Base-by-base conservation (phyloP, 2,329 filamentous ascomycete genomes). In the Zymoseptoria crescenta region DNA sequence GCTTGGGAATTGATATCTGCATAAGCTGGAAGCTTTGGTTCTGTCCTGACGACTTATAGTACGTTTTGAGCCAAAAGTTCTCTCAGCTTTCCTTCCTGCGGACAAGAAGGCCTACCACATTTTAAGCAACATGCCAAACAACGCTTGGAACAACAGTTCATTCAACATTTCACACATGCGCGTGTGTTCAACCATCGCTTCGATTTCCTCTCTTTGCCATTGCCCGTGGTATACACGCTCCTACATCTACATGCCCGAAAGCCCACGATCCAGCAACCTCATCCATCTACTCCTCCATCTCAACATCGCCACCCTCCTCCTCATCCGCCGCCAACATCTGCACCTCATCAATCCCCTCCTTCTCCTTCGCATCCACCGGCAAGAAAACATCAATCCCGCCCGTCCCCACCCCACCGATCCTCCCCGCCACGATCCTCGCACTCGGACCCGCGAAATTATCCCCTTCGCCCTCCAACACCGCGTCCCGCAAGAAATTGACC, bases 401-500 rank as follows among this genome's bases (percentile, higher is more conserved):
- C 1, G 94, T 99, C 54, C 94, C 94, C 60, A 95, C 85, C 65
- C 83, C 88, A 54, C 90, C 88, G 61, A 94, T 79, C 69, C 85
- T 84, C 16, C 95, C 94, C 72, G 94, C 86, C 54, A 97, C 92
- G 69, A 99, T 89, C 60, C 93, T 83, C 63, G 89, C 87, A 74
- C 88, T 94, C 0, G 95, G 94, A 61, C 88, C 91, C 60, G 82
- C 85, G 61, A 99, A 78, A 69, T 94, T 88, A 74, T 99, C 94
- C 81, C 85, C 90, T 74, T 97, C 94, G 54, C 89, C 87, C 70
- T 96, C 91, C 59, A 95, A 79, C 27, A 96, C 87, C 1, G 94
- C 92, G 71, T 97, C 94, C 74, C 89, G 92, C 69, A 99, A 80
- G 79, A 96, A 96, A 0, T 88, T 87, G 48, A 97, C 83, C 2